A percentile compares a stretch with the other conserved stretches of the same genome.
These are phyloP conservation scores for Maudiozyma serrabonitensis DNA, from an alignment of 805 yeast genomes.

Conservation along the genomic window DNA sequence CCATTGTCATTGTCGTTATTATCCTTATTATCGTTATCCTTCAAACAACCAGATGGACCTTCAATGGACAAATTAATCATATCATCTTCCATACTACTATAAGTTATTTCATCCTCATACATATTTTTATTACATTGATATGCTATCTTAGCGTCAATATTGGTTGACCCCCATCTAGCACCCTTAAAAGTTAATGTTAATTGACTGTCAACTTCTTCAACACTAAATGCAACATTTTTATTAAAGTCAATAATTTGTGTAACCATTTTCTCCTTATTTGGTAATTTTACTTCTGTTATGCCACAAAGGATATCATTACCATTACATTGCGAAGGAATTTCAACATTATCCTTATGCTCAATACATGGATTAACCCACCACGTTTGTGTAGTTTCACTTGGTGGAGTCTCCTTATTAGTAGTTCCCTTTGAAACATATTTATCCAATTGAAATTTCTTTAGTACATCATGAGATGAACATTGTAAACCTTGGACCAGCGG, in stretches of 20 bases:
- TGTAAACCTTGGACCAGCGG: slow-evolving; percentile 3
- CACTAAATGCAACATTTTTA: slow-evolving; percentile 22
- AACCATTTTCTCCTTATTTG: slow-evolving; percentile 37
- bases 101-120: slow-evolving; percentile 23
- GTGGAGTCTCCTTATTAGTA: slow-evolving; percentile 57
- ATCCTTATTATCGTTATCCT: slow-evolving; percentile 17
- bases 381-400: slow-evolving; percentile 48
- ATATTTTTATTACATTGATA: slow-evolving; percentile 39
- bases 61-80: slow-evolving; percentile 23
- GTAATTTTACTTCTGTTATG: slow-evolving; percentile 43
- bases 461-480: slow-evolving; percentile 17
- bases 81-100: slow-evolving; percentile 11
- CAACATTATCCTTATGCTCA: slow-evolving; percentile 25
- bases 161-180: slow-evolving; percentile 61
- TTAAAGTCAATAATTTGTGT: slow-evolving; percentile 55
- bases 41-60: slow-evolving; percentile 39
- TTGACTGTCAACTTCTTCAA: slow-evolving; percentile 27
- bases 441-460: slow-evolving; percentile 18
- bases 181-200: slow-evolving; percentile 37
- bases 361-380: slow-evolving; percentile 74
- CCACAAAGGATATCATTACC: slow-evolving; percentile 74
- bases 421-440: slow-evolving; percentile 36
- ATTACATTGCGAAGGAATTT: slow-evolving; percentile 46
- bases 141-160: slow-evolving; percentile 38
- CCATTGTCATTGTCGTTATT: slow-evolving; percentile 16